These are phyloP conservation scores for Phoma herbarum DNA, from an alignment of 2,329 filamentous ascomycete genomes.

Conservation along the genomic window DNA sequence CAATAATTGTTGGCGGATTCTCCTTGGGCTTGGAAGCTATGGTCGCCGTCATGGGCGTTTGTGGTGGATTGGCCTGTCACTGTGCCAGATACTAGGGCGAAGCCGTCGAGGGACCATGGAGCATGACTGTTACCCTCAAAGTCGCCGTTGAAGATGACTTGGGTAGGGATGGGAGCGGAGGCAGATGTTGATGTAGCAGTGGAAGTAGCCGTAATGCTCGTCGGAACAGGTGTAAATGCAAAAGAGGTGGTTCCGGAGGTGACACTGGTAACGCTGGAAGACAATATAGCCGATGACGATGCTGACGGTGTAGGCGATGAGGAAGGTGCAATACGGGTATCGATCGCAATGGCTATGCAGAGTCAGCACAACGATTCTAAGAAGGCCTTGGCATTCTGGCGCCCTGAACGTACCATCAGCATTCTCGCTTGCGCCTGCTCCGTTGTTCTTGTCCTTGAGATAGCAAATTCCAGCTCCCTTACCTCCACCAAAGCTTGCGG, in stretches of 20 bases:
- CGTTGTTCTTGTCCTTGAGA: slow-evolving; percentile 9
- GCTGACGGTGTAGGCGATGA: background rate
- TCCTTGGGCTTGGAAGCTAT: background rate
- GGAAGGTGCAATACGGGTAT: background rate
- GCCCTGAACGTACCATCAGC: slow-evolving; percentile 1
- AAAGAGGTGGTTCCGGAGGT: background rate
- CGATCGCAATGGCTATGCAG: background rate
- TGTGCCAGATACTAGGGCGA: background rate
- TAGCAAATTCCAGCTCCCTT: slow-evolving; percentile 7
- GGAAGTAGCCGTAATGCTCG: background rate
- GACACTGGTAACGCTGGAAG: background rate
- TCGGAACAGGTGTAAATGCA: background rate
- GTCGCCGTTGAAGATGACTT: background rate
- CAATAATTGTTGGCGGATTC: background rate
- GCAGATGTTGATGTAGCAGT: background rate
- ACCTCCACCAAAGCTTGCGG: background rate
- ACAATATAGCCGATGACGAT: background rate
- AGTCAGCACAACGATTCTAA: background rate
- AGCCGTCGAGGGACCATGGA: background rate
- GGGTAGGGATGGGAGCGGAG: background rate
- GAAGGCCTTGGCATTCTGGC: background rate
- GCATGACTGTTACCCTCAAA: background rate
- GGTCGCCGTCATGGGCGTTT: background rate
- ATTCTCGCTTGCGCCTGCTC: background rate
- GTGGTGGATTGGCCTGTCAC: background rate